phyloP scores from a whole-genome alignment of 2,329 filamentous ascomycete genomes.

The Metarhizium humberi region DNA sequence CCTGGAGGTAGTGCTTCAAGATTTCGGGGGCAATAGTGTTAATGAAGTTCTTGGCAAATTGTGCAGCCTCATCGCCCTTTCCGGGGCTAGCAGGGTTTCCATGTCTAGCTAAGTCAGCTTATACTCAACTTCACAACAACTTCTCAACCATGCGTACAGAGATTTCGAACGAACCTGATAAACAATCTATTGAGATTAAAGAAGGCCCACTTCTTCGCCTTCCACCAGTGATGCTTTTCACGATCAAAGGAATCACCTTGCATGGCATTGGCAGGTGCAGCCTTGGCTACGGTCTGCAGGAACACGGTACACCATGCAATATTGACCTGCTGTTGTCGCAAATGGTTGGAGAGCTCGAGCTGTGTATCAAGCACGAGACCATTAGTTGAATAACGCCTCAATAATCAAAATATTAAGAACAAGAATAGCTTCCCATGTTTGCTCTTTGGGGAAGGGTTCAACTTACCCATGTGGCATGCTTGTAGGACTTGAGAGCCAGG shows the following conservation, averaged over 20 bases:
- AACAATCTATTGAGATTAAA: constrained; percentile 95
- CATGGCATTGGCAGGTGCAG: constrained; percentile 71
- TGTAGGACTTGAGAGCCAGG: constrained; percentile 91
- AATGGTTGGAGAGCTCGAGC: constrained; percentile 75
- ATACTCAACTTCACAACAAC: not conserved
- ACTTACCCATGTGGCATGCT: constrained; percentile 87
- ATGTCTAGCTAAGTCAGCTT: constrained; percentile 48
- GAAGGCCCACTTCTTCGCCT: constrained; percentile 99
- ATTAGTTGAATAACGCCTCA: not conserved
- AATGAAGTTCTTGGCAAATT: constrained; percentile 86
- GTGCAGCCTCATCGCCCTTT: constrained; percentile 65
- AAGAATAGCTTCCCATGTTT: not conserved
- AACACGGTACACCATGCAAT: constrained; percentile 96
- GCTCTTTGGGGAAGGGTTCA: not conserved
- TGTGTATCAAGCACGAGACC: constrained; percentile 25
- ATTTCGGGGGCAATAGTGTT: constrained; percentile 91
- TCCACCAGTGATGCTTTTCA: constrained; percentile 97
- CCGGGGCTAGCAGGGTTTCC: constrained; percentile 74
- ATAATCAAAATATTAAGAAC: not conserved
- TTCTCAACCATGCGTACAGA: not conserved
- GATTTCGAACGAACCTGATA: constrained; percentile 54
- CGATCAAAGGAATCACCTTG: constrained; percentile 77
- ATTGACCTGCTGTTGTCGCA: constrained; percentile 74
- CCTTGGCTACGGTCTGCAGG: constrained; percentile 79
- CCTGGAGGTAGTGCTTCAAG: constrained; percentile 83